Evolutionary conservation across 108 stramenopile genomes (phyloP), one percentile per base, ranked within the genome.

Genomic region (Skeletonema potamos): DNA sequence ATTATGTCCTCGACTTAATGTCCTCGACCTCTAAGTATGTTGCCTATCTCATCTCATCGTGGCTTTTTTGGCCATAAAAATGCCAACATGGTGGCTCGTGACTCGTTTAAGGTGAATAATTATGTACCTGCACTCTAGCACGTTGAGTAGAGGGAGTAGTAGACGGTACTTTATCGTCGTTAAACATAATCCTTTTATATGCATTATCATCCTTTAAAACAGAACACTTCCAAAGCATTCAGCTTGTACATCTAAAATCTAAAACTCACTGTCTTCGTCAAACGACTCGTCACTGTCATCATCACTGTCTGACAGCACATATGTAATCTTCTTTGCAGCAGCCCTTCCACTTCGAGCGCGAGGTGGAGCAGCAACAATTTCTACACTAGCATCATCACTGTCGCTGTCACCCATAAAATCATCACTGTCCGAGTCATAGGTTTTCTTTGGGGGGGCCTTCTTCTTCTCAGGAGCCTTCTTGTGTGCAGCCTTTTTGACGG

Each of bases 401-500:
- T 56, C 71, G 39, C 48, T 22, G 0, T 34, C 33, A 6, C 51
- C 54, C 62, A 55, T 63, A 46, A 63, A 63, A 24, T 63, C 62
- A 37, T 72, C 71, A 54, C 54, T 55, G 2, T 44, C 41, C 27
- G 48, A 51, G 48, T 51, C 48, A 22, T 51, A 51, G 5, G 46
- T 68, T 54, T 18, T 67, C 70, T 32, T 71, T 46, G 58, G 61
- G 48, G 17, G 48, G 51, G 65, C 18, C 57, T 65, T 65, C 41
- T 66, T 66, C 73, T 74, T 74, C 10, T 18, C 56, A 28, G 64
- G 64, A 18, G 73, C 73, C 41, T 66, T 59, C 73, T 59, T 74
- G 33, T 44, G 13, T 1, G 54, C 33, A 28, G 71, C 62, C 18
- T 60, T 58, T 33, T 66, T 66, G 39, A 41, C 39, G 10, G 39